A percentile compares a stretch with the other conserved stretches of the same genome.
Conservation (phyloP, 2,329 filamentous ascomycete genomes). For the Lasiodiplodia sp. region DNA sequence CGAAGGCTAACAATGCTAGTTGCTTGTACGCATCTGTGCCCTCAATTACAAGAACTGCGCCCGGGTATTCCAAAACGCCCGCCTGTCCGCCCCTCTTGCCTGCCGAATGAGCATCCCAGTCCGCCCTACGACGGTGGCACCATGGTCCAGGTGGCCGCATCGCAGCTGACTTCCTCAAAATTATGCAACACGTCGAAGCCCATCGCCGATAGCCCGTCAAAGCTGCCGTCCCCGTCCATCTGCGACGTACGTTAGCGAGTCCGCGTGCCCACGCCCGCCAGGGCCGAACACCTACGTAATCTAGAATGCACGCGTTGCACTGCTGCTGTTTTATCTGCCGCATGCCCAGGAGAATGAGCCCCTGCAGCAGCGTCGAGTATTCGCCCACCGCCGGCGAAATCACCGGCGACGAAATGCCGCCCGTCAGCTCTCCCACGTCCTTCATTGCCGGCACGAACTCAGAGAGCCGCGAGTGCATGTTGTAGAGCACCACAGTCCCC, state of each 20-base stretch:
- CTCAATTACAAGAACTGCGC: constrained; percentile 13
- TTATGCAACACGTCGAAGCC: constrained; percentile 80
- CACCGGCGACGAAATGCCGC: constrained; percentile 82
- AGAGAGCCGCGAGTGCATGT: constrained; percentile 71
- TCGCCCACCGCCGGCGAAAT: constrained; percentile 72
- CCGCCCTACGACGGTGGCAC: constrained; percentile 52
- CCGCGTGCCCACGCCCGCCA: constrained; percentile 41
- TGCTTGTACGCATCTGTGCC: neutral
- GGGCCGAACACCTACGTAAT: constrained; percentile 70
- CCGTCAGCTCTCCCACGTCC: constrained; percentile 65
- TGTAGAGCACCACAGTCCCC: constrained; percentile 82
- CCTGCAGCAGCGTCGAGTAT: constrained; percentile 77
- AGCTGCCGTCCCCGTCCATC: constrained; percentile 75
- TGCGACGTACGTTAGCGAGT: constrained; percentile 41
- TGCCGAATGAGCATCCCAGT: neutral
- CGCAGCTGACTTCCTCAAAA: constrained; percentile 81
- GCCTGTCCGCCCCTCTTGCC: neutral
- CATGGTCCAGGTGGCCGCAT: constrained; percentile 68
- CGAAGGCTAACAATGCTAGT: neutral
- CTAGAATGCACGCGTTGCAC: constrained; percentile 74
- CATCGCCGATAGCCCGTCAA: constrained; percentile 78
- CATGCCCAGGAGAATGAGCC: constrained; percentile 79
- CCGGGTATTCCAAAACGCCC: constrained; percentile 33
- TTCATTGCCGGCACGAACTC: constrained; percentile 74
- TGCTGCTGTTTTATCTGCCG: constrained; percentile 83